phyloP scores from a whole-genome alignment of 495 filamentous ascomycete genomes.

The Saxophila tyrrhenica region DNA sequence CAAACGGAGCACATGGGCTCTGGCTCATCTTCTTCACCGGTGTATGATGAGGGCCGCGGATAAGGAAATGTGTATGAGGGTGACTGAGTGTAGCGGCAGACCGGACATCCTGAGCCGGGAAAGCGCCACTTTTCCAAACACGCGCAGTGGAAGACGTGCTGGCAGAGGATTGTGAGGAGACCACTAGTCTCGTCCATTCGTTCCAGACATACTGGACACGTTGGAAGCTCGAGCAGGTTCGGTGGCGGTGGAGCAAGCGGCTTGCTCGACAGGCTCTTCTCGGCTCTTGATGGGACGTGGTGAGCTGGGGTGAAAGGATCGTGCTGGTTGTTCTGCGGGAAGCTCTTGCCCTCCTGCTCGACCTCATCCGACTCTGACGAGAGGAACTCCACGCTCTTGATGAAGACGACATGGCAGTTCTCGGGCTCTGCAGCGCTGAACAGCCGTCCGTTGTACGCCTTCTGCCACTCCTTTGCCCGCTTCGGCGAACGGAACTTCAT shows the following conservation, averaged over 20 bases:
- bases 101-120: slow-evolving; percentile 72
- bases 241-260: slow-evolving; percentile 88
- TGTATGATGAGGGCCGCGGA: slow-evolving; percentile 21
- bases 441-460: slow-evolving; percentile 83
- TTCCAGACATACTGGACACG: slow-evolving; percentile 92
- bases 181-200: slow-evolving; percentile 97
- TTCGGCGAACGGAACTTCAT: slow-evolving; percentile 81
- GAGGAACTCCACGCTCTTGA: slow-evolving; percentile 76
- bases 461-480: slow-evolving; percentile 68
- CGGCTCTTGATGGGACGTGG: slow-evolving; percentile 6
- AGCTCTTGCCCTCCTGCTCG: slow-evolving; percentile 31
- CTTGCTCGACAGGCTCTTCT: slow-evolving; percentile 51
- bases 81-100: slow-evolving; percentile 75
- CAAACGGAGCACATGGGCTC: slow-evolving; percentile 59
- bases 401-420: slow-evolving; percentile 90
- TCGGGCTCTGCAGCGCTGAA: slow-evolving; percentile 96
- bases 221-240: slow-evolving; percentile 79
- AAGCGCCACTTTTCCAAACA: slow-evolving; percentile 88
- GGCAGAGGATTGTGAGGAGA: slow-evolving; percentile 87
- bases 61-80: slow-evolving; percentile 20
- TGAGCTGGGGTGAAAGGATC: slow-evolving; percentile 51
- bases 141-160: slow-evolving; percentile 96
- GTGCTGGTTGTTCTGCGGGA: slow-evolving; percentile 46
- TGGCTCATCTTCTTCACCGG: slow-evolving; percentile 26
- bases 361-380: slow-evolving; percentile 30